A percentile compares a stretch with the other conserved stretches of the same genome.
Evolutionary conservation across 345 rosid genomes (phyloP).

Genomic region (Ceriops zippeliana): DNA sequence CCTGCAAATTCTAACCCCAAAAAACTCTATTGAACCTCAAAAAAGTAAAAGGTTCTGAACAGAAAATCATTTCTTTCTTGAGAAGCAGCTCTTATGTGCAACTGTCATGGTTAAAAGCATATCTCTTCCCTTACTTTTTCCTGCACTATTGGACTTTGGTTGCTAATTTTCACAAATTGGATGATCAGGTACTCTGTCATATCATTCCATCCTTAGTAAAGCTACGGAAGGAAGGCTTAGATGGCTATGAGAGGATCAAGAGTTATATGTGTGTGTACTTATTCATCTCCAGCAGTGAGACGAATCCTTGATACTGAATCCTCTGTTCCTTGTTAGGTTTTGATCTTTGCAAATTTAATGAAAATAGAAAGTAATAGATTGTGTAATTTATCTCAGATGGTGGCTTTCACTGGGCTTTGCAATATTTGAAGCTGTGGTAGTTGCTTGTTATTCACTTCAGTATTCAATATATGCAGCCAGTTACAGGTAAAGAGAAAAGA

Average conservation of each 20-base stretch:
- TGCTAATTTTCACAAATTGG: slow-evolving; percentile 13
- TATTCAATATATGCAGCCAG: slow-evolving; percentile 84
- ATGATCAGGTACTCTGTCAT: slow-evolving; percentile 75
- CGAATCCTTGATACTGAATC: slow-evolving; percentile 38
- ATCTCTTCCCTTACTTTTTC: background rate
- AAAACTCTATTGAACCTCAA: no score
- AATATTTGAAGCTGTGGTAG: slow-evolving; percentile 68
- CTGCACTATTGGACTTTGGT: background rate
- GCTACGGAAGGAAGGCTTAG: slow-evolving; percentile 96
- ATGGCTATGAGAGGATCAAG: slow-evolving; percentile 95
- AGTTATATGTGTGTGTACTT: slow-evolving; percentile 95
- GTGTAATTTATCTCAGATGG: slow-evolving; percentile 62
- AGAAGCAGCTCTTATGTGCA: no score
- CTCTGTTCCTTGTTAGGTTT: slow-evolving; percentile 15
- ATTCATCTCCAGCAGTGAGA: slow-evolving; percentile 69
- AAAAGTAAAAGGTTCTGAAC: no score
- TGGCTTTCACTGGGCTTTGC: slow-evolving; percentile 92
- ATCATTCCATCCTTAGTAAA: slow-evolving; percentile 85
- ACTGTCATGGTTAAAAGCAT: no score
- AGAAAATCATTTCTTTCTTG: no score
- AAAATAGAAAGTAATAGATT: background rate
- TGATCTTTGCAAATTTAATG: slow-evolving; percentile 5
- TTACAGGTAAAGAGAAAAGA: slow-evolving; percentile 46
- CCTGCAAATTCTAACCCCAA: no score
- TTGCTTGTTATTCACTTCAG: slow-evolving; percentile 75